phyloP scores from a whole-genome alignment of 306 rosid species.

The Benincasa hispida region DNA sequence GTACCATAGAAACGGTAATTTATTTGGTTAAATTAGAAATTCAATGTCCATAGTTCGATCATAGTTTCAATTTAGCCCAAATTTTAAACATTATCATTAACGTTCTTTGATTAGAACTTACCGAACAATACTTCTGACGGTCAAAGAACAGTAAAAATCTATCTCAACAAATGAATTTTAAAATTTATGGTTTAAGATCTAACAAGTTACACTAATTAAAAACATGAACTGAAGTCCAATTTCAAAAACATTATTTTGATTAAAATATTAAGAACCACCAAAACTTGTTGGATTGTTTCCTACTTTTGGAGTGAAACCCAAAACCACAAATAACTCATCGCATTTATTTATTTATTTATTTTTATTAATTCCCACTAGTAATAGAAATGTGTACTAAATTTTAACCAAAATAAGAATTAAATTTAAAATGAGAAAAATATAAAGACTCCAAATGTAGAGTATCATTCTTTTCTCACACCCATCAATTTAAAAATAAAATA shows the following conservation, averaged over 20 bases:
- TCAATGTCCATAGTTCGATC: not conserved
- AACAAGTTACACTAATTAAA: not conserved
- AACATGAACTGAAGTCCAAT: not conserved
- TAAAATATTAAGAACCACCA: not conserved
- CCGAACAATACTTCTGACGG: not conserved
- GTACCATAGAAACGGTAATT: too few relatives aligned
- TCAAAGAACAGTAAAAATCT: too few relatives aligned
- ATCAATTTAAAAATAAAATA: not conserved
- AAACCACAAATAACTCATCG: not conserved
- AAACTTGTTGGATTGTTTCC: not conserved
- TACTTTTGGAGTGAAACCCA: not conserved
- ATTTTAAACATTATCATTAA: not conserved
- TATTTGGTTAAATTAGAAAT: too few relatives aligned
- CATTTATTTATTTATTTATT: too few relatives aligned
- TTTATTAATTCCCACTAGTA: not conserved
- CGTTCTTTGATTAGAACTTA: not conserved
- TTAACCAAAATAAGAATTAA: not conserved
- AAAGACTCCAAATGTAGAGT: not conserved
- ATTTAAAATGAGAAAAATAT: too few relatives aligned
- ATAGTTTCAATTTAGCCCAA: not conserved
- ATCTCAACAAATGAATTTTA: too few relatives aligned
- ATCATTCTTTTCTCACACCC: not conserved
- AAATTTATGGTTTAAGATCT: not conserved
- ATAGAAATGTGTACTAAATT: not conserved
- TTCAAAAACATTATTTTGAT: not conserved